phyloP scores from a whole-genome alignment of 2,329 filamentous ascomycete genomes.

The Alternaria solani region DNA sequence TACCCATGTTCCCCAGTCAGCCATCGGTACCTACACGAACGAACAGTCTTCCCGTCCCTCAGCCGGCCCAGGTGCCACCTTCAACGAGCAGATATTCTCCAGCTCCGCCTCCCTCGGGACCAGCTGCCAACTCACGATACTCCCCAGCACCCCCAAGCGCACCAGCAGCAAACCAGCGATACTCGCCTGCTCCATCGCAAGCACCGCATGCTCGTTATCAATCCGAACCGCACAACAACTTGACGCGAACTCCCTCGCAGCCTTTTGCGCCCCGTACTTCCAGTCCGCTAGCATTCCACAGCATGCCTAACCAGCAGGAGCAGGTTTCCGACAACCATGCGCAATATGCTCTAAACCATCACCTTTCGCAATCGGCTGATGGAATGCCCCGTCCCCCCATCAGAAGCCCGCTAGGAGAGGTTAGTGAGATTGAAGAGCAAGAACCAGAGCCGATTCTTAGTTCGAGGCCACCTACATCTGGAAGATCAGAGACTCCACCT shows the following conservation, averaged over 20 bases:
- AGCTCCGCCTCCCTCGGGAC: slow-evolving; percentile 44
- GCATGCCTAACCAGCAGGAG: slow-evolving; percentile 43
- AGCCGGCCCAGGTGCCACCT: slow-evolving; percentile 36
- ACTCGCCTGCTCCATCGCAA: slow-evolving; percentile 51
- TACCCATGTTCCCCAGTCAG: slow-evolving; percentile 49
- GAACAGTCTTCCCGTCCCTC: slow-evolving; percentile 45
- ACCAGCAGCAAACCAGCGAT: slow-evolving; percentile 47
- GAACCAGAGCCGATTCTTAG: slow-evolving; percentile 27
- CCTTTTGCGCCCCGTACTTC: slow-evolving; percentile 70
- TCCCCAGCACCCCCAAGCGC: slow-evolving; percentile 47
- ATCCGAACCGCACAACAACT: slow-evolving; percentile 45
- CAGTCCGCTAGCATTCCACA: slow-evolving; percentile 67
- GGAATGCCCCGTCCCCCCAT: slow-evolving; percentile 35
- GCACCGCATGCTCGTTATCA: slow-evolving; percentile 49
- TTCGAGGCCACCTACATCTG: slow-evolving; percentile 28
- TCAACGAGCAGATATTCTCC: slow-evolving; percentile 38
- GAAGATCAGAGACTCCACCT: slow-evolving; percentile 47
- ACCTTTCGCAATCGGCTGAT: slow-evolving; percentile 40
- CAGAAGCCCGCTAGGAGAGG: slow-evolving; percentile 43
- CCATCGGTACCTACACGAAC: slow-evolving; percentile 41
- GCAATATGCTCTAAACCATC: slow-evolving; percentile 30
- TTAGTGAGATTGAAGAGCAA: slow-evolving; percentile 44
- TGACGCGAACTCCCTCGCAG: slow-evolving; percentile 53
- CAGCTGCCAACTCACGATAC: slow-evolving; percentile 43
- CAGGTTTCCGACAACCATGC: slow-evolving; percentile 18